A percentile compares a stretch with the other conserved stretches of the same genome.
These are phyloP conservation scores for Podaxis sp. DNA, from an alignment of 768 basidiomycete genomes.

Conservation along the genomic window DNA sequence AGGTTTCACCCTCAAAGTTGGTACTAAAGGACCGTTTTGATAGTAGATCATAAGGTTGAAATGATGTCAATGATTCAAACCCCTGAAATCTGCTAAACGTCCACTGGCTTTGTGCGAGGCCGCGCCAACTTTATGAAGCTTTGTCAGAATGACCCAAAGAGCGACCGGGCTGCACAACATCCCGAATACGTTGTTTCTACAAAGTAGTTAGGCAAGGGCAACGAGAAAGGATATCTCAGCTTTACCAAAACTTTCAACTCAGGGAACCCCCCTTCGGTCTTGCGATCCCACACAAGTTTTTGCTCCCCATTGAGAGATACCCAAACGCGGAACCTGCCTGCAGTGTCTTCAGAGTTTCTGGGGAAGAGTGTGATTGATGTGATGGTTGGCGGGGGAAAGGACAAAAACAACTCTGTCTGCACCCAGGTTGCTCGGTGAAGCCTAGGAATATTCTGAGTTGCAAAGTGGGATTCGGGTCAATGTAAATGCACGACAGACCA, in stretches of 20 bases:
- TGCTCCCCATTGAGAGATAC: conserved; percentile 41
- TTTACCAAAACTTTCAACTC: conserved; percentile 83
- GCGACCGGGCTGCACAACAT: conserved; percentile 76
- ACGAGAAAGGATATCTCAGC: conserved; percentile 11
- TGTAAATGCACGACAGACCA: conserved; percentile 49
- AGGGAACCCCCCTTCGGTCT: conserved; percentile 88
- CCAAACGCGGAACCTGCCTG: conserved; percentile 93
- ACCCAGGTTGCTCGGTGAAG: conserved; percentile 91
- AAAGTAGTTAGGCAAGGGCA: not conserved
- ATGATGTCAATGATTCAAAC: not conserved
- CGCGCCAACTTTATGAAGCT: conserved; percentile 25
- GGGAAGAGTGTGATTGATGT: conserved; percentile 72
- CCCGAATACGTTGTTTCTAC: conserved; percentile 89
- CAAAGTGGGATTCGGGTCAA: not conserved
- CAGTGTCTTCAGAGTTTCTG: conserved; percentile 76
- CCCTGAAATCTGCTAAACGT: not conserved
- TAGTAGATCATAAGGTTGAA: not conserved
- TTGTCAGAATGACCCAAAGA: conserved; percentile 89
- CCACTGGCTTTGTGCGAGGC: not conserved
- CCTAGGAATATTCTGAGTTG: conserved; percentile 44
- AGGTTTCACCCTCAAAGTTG: not conserved
- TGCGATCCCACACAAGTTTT: conserved; percentile 82
- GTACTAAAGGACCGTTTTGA: not conserved
- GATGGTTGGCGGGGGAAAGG: conserved; percentile 81
- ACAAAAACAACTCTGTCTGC: conserved; percentile 89